Evolutionary conservation across 1,284 basidiomycete species (phyloP).

Genomic region (Hortiboletus rubellus): DNA sequence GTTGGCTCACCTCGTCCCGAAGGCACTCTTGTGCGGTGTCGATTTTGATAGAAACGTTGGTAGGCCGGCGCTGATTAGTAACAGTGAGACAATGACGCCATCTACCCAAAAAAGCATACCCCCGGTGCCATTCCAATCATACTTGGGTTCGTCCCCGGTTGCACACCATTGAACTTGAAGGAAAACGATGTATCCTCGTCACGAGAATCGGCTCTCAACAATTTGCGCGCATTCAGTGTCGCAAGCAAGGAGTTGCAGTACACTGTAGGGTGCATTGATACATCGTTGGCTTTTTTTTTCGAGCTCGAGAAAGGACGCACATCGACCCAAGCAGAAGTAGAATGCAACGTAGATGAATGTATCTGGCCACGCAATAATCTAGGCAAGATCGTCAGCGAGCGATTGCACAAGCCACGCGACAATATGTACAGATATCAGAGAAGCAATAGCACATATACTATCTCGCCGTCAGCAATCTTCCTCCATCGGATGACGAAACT

Average conservation of each 20-base stretch:
- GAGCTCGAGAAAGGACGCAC: slow-evolving; percentile 25
- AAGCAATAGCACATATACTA: slow-evolving; percentile 40
- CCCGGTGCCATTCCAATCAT: slow-evolving; percentile 2
- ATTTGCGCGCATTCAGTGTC: slow-evolving; percentile 45
- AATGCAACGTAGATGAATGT: slow-evolving; percentile 49
- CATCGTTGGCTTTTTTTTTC: not conserved
- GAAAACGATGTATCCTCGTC: slow-evolving; percentile 16
- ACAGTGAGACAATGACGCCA: not conserved
- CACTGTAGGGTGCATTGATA: slow-evolving; percentile 25
- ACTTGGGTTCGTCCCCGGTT: slow-evolving; percentile 1
- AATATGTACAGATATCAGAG: slow-evolving; percentile 42
- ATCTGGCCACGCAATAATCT: slow-evolving; percentile 39
- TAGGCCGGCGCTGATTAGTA: slow-evolving; percentile 5
- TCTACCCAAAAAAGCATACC: not conserved
- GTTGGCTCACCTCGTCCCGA: slow-evolving; percentile 11
- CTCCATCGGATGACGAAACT: not conserved
- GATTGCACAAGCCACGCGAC: not conserved
- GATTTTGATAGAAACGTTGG: slow-evolving; percentile 24
- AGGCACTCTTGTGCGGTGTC: slow-evolving; percentile 20
- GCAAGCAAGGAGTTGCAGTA: slow-evolving; percentile 51
- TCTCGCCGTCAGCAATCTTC: not conserved
- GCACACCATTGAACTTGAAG: not conserved
- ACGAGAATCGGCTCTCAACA: slow-evolving; percentile 28
- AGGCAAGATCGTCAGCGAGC: not conserved
- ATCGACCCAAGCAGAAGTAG: slow-evolving; percentile 48